Percentiles rank a stretch among this genome's conserved stretches.
phyloP scores from a whole-genome alignment of 2,329 filamentous ascomycete genomes.

The Aspergillus floridensis region DNA sequence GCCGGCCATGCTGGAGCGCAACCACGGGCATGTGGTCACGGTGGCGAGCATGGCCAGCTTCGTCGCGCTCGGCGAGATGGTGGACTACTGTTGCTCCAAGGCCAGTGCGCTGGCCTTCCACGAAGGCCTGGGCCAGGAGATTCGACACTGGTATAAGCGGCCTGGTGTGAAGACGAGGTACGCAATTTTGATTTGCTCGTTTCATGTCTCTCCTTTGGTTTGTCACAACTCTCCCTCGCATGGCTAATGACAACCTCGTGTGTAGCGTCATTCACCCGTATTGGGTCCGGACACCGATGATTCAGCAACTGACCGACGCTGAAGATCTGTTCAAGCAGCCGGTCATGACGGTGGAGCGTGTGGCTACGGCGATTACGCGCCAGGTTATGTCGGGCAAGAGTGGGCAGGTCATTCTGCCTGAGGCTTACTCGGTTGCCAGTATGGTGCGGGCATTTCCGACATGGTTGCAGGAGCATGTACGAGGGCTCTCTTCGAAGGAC shows the following conservation, averaged over 20 bases:
- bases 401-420: slow-evolving; percentile 50
- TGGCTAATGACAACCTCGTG: slow-evolving; percentile 1
- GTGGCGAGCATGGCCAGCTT: slow-evolving; percentile 56
- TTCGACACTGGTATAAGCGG: slow-evolving; percentile 37
- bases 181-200: background rate
- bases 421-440: slow-evolving; percentile 26
- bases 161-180: slow-evolving; percentile 40
- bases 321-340: slow-evolving; percentile 33
- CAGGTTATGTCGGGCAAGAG: slow-evolving; percentile 52
- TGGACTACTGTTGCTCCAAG: slow-evolving; percentile 55
- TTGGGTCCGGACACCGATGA: slow-evolving; percentile 52
- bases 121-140: slow-evolving; percentile 46
- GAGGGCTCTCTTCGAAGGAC: slow-evolving; percentile 27
- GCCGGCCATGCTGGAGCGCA: slow-evolving; percentile 49
- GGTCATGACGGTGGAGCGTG: slow-evolving; percentile 35
- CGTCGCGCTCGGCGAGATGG: slow-evolving; percentile 47
- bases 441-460: slow-evolving; percentile 37
- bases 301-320: slow-evolving; percentile 36
- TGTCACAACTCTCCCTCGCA: background rate
- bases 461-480: slow-evolving; percentile 48
- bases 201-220: background rate
- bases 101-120: slow-evolving; percentile 54
- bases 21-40: slow-evolving; percentile 58
- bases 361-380: slow-evolving; percentile 50
- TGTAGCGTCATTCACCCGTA: slow-evolving; percentile 34